A percentile compares a stretch with the other conserved stretches of the same genome.
Evolutionary conservation across 2,329 filamentous ascomycete species (phyloP).

Genomic region (Verticillium albo-atrum): DNA sequence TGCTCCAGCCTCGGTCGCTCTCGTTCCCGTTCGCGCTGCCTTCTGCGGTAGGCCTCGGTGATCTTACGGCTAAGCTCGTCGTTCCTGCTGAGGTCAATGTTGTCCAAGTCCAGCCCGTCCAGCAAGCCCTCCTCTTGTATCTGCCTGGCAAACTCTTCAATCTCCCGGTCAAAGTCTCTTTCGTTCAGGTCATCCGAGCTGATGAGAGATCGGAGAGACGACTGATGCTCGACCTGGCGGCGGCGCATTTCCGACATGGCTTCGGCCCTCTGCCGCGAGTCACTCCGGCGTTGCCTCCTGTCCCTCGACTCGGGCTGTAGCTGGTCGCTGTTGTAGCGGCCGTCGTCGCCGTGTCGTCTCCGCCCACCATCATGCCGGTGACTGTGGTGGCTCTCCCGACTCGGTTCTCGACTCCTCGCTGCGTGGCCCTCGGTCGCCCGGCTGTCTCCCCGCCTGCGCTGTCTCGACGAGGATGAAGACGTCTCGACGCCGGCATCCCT

Average conservation of each 20-base stretch:
- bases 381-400: constrained; percentile 14
- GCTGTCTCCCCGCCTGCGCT: constrained; percentile 14
- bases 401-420: constrained; percentile 11
- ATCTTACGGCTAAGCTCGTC: constrained; percentile 89
- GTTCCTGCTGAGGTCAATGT: constrained; percentile 77
- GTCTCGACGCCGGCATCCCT: constrained; percentile 55
- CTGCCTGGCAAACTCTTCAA: constrained; percentile 83
- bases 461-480: constrained; percentile 21
- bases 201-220: constrained; percentile 79
- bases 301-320: constrained; percentile 31
- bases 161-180: constrained; percentile 79
- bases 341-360: constrained; percentile 20
- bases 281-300: constrained; percentile 36
- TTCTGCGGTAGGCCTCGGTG: constrained; percentile 77
- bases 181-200: constrained; percentile 74
- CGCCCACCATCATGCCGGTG: constrained; percentile 23
- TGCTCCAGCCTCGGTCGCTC: constrained; percentile 37
- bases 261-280: constrained; percentile 36
- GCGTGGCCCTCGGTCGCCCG: constrained; percentile 8
- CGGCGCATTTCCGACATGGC: constrained; percentile 30
- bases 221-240: constrained; percentile 79
- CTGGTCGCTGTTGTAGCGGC: constrained; percentile 28
- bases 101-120: constrained; percentile 84
- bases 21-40: constrained; percentile 57
- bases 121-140: constrained; percentile 84